Evolutionary conservation across 192 early-diverging fungal genomes (phyloP).

Genomic region (Pilobolus umbonatus): DNA sequence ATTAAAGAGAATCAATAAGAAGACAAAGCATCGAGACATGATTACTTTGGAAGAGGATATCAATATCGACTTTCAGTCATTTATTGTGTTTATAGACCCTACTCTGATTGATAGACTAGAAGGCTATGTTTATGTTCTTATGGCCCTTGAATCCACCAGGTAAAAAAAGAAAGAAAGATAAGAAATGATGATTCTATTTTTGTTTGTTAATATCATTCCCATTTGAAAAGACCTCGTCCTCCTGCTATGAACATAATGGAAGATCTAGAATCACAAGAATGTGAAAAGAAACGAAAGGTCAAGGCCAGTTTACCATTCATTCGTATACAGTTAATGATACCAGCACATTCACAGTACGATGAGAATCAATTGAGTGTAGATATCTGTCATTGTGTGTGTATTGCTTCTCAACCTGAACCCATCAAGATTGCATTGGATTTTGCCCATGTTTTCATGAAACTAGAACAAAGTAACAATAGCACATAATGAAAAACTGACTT

Average conservation of each 20-base stretch:
- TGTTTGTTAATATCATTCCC: background rate
- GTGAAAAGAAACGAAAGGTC: background rate
- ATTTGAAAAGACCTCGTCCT: conserved; percentile 1
- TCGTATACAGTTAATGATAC: conserved; percentile 21
- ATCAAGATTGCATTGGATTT: conserved; percentile 27
- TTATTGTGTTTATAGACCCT: conserved; percentile 43
- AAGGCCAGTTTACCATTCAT: conserved; percentile 18
- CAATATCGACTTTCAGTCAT: conserved; percentile 41
- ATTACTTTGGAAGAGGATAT: conserved; percentile 25
- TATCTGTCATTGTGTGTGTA: conserved; percentile 9
- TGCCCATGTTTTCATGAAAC: conserved; percentile 25
- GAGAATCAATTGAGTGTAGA: conserved; percentile 24
- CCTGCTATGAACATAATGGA: background rate
- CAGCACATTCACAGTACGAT: conserved; percentile 19
- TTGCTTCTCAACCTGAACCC: background rate
- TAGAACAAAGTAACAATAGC: conserved; percentile 19
- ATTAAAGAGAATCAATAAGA: conserved; percentile 9
- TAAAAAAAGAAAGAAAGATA: background rate
- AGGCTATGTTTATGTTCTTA: conserved; percentile 33
- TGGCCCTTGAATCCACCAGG: conserved; percentile 12
- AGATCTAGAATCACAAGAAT: conserved; percentile 7
- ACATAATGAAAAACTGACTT: background rate
- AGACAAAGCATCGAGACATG: background rate
- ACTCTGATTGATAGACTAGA: conserved; percentile 42
- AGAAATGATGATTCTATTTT: no score